phyloP scores from a whole-genome alignment of 2,329 filamentous ascomycete genomes.

The Teratosphaeria nubilosa region DNA sequence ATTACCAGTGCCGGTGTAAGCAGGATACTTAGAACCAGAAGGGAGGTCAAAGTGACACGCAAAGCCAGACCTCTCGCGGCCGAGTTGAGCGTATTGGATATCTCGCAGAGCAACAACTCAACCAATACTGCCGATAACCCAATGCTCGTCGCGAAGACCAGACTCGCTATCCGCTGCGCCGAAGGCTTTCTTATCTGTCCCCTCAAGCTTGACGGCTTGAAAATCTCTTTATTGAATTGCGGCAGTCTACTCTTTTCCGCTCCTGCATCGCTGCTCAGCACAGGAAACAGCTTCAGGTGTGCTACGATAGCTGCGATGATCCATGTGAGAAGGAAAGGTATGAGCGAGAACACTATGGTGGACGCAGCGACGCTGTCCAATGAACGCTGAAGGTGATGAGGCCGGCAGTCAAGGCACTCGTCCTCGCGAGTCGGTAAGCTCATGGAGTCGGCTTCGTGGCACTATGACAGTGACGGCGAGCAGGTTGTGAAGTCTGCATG shows the following conservation, averaged over 20 bases:
- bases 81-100: conserved; percentile 63
- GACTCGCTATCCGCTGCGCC: conserved; percentile 30
- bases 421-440: conserved; percentile 20
- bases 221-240: conserved; percentile 43
- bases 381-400: conserved; percentile 36
- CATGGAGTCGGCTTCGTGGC: neutral
- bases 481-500: neutral
- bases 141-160: conserved; percentile 66
- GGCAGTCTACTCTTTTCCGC: conserved; percentile 52
- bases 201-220: conserved; percentile 22
- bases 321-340: conserved; percentile 65
- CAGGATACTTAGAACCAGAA: conserved; percentile 63
- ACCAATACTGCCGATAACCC: conserved; percentile 68
- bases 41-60: conserved; percentile 56
- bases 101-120: conserved; percentile 74
- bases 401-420: conserved; percentile 49
- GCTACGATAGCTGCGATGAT: conserved; percentile 51
- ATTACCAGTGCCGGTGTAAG: conserved; percentile 72
- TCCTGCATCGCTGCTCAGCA: conserved; percentile 46
- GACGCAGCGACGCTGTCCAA: conserved; percentile 36
- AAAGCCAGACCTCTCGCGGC: conserved; percentile 58
- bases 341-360: conserved; percentile 48
- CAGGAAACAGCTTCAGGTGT: conserved; percentile 59
- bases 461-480: neutral
- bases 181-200: conserved; percentile 13